phyloP scores from a whole-genome alignment of 768 basidiomycete genomes.

The Strobilomyces echinocephalus region DNA sequence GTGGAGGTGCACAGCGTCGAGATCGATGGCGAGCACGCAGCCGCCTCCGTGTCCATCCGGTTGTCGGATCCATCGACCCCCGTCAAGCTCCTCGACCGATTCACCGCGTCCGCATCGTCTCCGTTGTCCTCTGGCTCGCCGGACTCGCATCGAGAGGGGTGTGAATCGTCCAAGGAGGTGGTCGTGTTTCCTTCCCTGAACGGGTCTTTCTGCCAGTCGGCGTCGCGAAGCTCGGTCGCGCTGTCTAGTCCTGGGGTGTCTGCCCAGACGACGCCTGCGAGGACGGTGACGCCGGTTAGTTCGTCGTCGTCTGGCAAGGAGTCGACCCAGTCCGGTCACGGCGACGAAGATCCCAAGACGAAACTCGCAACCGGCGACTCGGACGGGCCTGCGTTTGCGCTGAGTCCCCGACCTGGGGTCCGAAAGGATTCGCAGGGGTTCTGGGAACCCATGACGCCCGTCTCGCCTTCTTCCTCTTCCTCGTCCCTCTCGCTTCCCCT shows the following conservation, averaged over 20 bases:
- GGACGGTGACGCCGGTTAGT: slow-evolving; percentile 5
- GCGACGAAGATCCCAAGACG: slow-evolving; percentile 1
- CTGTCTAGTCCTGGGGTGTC: slow-evolving; percentile 1
- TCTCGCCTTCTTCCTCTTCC: slow-evolving; percentile 19
- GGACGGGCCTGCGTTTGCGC: slow-evolving; percentile 3
- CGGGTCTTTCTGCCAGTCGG: slow-evolving; percentile 17
- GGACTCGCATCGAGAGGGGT: not conserved
- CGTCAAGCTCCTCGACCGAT: slow-evolving; percentile 12
- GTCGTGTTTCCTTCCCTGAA: slow-evolving; percentile 27
- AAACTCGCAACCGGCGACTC: not conserved
- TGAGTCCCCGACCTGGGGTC: slow-evolving; percentile 8
- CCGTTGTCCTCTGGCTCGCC: not conserved
- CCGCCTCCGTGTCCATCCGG: not conserved
- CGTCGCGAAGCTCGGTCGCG: not conserved
- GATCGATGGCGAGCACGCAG: slow-evolving; percentile 1
- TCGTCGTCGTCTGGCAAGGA: not conserved
- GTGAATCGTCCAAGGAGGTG: slow-evolving; percentile 6
- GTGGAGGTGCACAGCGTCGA: slow-evolving; percentile 4
- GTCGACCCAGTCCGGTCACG: not conserved
- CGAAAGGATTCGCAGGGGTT: slow-evolving; percentile 27
- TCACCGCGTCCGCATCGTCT: slow-evolving; percentile 5
- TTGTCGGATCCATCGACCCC: slow-evolving; percentile 16
- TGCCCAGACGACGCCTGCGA: slow-evolving; percentile 11
- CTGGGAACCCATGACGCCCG: slow-evolving; percentile 19
- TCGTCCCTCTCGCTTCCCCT: slow-evolving; percentile 16